Base-by-base conservation (phyloP, 495 filamentous ascomycete species). In the Usnea hakonensis region DNA sequence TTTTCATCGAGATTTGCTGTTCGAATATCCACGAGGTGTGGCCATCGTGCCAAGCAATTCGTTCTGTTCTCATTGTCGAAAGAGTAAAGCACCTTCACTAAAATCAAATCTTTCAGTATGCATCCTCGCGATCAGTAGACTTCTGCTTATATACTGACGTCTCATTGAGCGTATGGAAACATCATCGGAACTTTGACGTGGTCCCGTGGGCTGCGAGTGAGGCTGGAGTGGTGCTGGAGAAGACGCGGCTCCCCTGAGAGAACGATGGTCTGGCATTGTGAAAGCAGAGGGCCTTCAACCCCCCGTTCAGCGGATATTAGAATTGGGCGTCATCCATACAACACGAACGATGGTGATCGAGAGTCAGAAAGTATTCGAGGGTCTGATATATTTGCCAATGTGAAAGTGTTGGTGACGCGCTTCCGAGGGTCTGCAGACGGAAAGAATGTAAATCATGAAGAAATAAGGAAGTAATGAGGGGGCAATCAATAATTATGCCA, bases 51-150 rank as follows among this genome's bases (percentile, higher is more conserved):
- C 33, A 98, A 78, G 75, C 94, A 97, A 70, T 93, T 90, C 30
- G 91, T 88, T 73, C 91, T 90, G 72, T 83, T 87, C 50, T 90
- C 87, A 68, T 90, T 86, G 69, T 97, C 92, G 74, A 97, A 97
- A 26, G 92, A 95, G 74, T 98, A 98, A 44, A 94, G 86, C 32
- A 98, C 90, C 80, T 98, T 97, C 74, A 97, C 89, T 90, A 71
- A 61, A 56, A 8, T 8, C 26, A 19, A 4, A 35, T 9, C 9
- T 44, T 55, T 60, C 40, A 62, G 57, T n/a, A 33, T 35, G 10
- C 10, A 16, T 33, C 5, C 0, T 16, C 14, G 21, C 2, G 16
- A 41, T 28, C 43, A 28, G 21, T 48, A 36, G 21, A 50, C 32
- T 28, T 17, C 7, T 28, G n/a, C 1, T 13, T 30, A 44, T 28